Evolutionary conservation across 2,329 filamentous ascomycete species (phyloP).

Genomic region (Colletotrichum sojae): DNA sequence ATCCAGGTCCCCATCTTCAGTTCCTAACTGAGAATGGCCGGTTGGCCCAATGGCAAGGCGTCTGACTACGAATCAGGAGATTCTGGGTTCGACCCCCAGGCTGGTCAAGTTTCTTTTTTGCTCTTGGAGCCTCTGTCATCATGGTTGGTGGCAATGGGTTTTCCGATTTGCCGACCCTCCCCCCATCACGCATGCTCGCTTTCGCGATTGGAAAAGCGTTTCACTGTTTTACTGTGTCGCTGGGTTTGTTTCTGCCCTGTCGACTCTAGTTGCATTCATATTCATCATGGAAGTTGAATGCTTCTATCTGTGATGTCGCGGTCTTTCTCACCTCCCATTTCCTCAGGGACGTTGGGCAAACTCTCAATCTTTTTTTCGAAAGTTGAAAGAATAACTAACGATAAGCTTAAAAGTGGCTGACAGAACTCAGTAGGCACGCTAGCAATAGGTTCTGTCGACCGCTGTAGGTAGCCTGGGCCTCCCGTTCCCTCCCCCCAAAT

Average conservation of each 20-base stretch:
- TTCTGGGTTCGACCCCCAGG: constrained; percentile 42
- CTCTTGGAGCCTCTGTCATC: background rate
- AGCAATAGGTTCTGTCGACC: constrained; percentile 2
- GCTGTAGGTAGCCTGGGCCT: constrained; percentile 1
- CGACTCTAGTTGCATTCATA: too few species aligned
- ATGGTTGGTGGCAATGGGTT: background rate
- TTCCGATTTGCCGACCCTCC: too few species aligned
- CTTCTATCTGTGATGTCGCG: background rate
- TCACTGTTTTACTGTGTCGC: too few species aligned
- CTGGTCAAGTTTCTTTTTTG: constrained; percentile 32
- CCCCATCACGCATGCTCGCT: too few species aligned
- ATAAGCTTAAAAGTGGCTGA: constrained; percentile 32
- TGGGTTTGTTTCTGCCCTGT: too few species aligned
- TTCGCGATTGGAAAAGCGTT: too few species aligned
- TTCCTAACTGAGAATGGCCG: background rate
- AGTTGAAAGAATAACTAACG: background rate
- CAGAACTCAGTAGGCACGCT: constrained; percentile 31
- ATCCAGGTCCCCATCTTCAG: background rate
- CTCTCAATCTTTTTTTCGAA: background rate
- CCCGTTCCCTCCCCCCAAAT: background rate
- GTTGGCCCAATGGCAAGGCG: constrained; percentile 58
- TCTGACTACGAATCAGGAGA: constrained; percentile 54
- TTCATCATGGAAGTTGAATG: background rate
- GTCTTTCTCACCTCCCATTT: background rate
- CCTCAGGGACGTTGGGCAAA: background rate